Evolutionary conservation across 495 filamentous ascomycete species (phyloP).

Genomic region (Penicillium psychrofluorescens): DNA sequence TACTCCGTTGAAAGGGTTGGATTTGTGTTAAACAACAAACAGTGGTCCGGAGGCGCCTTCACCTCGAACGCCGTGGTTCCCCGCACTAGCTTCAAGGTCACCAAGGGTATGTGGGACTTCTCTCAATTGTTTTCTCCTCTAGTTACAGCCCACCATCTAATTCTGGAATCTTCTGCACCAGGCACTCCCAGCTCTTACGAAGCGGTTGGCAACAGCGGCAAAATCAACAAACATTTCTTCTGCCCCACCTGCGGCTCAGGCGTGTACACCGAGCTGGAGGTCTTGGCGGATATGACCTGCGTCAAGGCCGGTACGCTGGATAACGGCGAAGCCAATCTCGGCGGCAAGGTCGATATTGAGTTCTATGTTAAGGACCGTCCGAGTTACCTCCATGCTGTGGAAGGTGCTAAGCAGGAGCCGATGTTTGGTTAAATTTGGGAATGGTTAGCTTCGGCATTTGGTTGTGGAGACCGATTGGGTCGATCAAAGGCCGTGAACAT

Average conservation of each 20-base stretch:
- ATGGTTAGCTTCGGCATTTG: too few species aligned
- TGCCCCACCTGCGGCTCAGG: constrained; percentile 36
- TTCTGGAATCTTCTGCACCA: not conserved
- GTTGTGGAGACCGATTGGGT: not conserved
- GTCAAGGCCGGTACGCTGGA: constrained; percentile 38
- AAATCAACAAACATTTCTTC: constrained; percentile 45
- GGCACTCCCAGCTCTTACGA: constrained; percentile 33
- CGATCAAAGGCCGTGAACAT: too few species aligned
- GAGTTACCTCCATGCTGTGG: constrained; percentile 21
- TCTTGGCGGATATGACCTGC: constrained; percentile 38
- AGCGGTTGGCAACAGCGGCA: constrained; percentile 28
- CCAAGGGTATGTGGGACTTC: constrained; percentile 20
- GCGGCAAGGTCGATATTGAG: constrained; percentile 33
- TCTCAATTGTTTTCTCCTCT: too few species aligned
- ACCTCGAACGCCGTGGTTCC: constrained; percentile 43
- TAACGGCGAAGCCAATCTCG: constrained; percentile 25
- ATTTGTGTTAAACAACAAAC: not conserved
- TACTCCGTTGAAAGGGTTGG: not conserved
- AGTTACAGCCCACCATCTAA: too few species aligned
- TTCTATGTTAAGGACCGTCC: constrained; percentile 40
- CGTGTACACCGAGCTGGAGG: constrained; percentile 38
- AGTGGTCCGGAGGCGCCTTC: constrained; percentile 42
- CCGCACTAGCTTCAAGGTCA: constrained; percentile 30
- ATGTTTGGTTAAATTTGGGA: constrained; percentile 8
- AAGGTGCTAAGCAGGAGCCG: constrained; percentile 39